Base-by-base conservation (phyloP, 768 basidiomycete genomes). In the Mycena amicta region DNA sequence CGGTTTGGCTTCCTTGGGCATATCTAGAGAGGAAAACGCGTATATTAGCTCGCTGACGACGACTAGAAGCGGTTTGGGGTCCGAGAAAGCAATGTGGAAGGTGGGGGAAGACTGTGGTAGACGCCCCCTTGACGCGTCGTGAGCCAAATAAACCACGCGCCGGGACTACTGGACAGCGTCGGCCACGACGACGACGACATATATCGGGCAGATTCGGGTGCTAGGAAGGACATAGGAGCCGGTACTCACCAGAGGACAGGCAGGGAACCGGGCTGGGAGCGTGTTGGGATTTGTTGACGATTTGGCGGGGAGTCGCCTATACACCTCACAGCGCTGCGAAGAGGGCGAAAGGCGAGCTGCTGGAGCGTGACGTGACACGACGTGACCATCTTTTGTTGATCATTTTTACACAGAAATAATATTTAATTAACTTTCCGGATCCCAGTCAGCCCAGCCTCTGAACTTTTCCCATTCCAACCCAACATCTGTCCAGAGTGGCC, bases 1-100 rank as follows among this genome's bases (percentile, higher is more conserved):
- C 54, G 81, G 74, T 75, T 84, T 82, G 54, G 80, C 41, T 66
- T 82, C 86, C 67, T 85, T 87, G 60, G 86, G 84, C 86, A 86
- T 87, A 80, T 78, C 69, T 65, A 68, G 53, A 64, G 66, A 54
- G 66, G 68, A 67, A 68, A 59, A 62, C 80, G 74, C 55, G 66
- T 58, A 25, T 30, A 56, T 68, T 54, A 66, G 65, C 45, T 55
- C 50, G 26, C 52, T 57, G 46, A 68, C 66, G 60, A 54, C 65
- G 64, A 63, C 70, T 60, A 63, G 74, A 65, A 59, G 28, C 41
- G 55, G 60, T 40, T 56, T 29, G 53, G 52, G 56, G 51, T 23
- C 12, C 50, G 45, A 45, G 59, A 55, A 56, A 43, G 57, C 45
- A 52, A 41, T 33, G 61, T 65, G 60, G 69, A 57, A 58, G 56